phyloP scores from a whole-genome alignment of 441 rosid species.

The Aleurites moluccanus region DNA sequence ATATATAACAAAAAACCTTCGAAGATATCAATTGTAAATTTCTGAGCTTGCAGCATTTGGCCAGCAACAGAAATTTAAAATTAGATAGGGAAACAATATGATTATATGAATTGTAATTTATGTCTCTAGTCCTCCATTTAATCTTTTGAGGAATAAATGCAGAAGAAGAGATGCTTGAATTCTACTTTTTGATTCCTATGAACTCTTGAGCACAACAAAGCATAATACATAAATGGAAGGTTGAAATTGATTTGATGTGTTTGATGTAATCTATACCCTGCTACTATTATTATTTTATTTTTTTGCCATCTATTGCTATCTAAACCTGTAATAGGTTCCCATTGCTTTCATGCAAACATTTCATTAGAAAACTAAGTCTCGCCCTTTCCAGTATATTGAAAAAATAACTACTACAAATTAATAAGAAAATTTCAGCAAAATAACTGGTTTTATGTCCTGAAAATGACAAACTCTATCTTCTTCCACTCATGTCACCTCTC shows the following conservation, averaged over 20 bases:
- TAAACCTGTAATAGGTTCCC: background rate
- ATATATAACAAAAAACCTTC: too few relatives aligned
- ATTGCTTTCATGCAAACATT: background rate
- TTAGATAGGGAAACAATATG: background rate
- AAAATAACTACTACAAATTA: background rate
- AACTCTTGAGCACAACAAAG: background rate
- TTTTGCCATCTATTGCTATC: background rate
- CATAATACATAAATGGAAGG: background rate
- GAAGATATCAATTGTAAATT: background rate
- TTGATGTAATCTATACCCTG: background rate
- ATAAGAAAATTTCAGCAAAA: background rate
- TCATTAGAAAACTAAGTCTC: background rate
- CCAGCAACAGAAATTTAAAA: background rate
- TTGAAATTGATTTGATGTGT: background rate
- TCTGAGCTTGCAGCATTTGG: background rate
- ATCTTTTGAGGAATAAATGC: background rate
- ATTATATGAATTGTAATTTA: background rate
- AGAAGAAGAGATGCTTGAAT: background rate
- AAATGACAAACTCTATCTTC: background rate
- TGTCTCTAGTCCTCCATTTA: background rate
- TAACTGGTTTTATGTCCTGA: background rate
- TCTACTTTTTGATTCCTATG: background rate
- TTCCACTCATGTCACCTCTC: background rate
- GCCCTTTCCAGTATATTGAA: background rate
- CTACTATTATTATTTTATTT: background rate